A percentile compares a stretch with the other conserved stretches of the same genome.
phyloP scores from a whole-genome alignment of 176 grass and related monocot genomes.

The Oryza rufipogon region DNA sequence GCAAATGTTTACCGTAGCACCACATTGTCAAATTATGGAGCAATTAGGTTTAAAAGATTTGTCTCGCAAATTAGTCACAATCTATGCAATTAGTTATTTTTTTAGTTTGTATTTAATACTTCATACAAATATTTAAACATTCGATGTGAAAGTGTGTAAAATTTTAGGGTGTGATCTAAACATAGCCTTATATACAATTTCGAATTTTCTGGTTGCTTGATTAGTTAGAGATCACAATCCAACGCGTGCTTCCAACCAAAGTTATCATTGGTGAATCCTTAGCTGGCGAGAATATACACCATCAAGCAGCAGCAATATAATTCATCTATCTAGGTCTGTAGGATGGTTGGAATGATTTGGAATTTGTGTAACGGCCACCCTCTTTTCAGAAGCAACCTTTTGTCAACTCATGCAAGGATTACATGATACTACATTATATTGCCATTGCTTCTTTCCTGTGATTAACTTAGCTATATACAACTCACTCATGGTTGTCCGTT shows the following conservation, averaged over 20 bases:
- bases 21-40: too few species aligned
- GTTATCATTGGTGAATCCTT: conserved; percentile 6
- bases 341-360: conserved; percentile 19
- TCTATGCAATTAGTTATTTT: too few species aligned
- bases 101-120: too few species aligned
- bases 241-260: neutral
- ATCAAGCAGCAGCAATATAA: neutral
- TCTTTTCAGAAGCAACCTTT: neutral
- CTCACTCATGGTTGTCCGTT: neutral
- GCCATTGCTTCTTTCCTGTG: neutral
- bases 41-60: too few species aligned
- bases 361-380: conserved; percentile 4
- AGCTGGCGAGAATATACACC: neutral
- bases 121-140: too few species aligned
- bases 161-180: too few species aligned
- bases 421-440: too few species aligned
- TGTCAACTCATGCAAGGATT: conserved; percentile 5
- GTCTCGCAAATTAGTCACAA: too few species aligned
- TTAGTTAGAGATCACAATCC: neutral
- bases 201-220: neutral
- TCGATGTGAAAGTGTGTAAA: too few species aligned
- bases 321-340: too few species aligned
- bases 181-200: neutral
- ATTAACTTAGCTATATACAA: neutral
- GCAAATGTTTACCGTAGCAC: too few species aligned